A percentile compares a stretch with the other conserved stretches of the same genome.
phyloP scores from a whole-genome alignment of 495 filamentous ascomycete genomes.

The Terfezia boudieri region DNA sequence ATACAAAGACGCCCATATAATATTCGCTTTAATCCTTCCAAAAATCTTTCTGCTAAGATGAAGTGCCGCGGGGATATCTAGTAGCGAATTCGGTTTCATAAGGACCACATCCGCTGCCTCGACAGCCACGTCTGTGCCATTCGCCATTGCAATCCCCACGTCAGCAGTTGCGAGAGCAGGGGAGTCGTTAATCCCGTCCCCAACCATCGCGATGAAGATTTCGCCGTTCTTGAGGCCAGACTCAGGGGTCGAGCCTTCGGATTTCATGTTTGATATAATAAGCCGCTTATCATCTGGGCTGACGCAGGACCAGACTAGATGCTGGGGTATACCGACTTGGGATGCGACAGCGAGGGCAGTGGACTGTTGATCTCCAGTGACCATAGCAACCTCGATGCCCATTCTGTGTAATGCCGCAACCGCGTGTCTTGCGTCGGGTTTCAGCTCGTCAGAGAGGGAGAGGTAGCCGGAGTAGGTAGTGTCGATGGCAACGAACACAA shows the following conservation, averaged over 20 bases:
- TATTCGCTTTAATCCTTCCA: slow-evolving; percentile 76
- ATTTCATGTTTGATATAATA: slow-evolving; percentile 59
- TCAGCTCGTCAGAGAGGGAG: slow-evolving; percentile 71
- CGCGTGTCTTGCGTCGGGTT: slow-evolving; percentile 59
- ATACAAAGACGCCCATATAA: slow-evolving; percentile 79
- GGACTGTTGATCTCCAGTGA: slow-evolving; percentile 74
- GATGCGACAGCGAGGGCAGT: slow-evolving; percentile 65
- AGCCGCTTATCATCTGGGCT: slow-evolving; percentile 71
- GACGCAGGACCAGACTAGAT: slow-evolving; percentile 58
- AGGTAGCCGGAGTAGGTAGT: slow-evolving; percentile 56
- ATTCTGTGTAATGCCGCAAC: slow-evolving; percentile 66
- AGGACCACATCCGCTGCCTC: slow-evolving; percentile 92
- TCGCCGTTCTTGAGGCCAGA: too few relatives aligned
- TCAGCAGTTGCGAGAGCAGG: slow-evolving; percentile 82
- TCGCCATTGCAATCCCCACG: slow-evolving; percentile 78
- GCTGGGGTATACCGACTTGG: slow-evolving; percentile 53
- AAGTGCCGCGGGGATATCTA: slow-evolving; percentile 72
- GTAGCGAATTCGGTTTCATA: slow-evolving; percentile 76
- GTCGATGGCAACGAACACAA: slow-evolving; percentile 78
- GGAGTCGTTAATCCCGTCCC: slow-evolving; percentile 97
- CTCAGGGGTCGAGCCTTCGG: slow-evolving; percentile 31
- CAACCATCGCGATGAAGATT: slow-evolving; percentile 67
- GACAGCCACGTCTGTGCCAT: slow-evolving; percentile 92
- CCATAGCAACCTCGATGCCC: slow-evolving; percentile 68
- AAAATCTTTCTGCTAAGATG: slow-evolving; percentile 72